Percentiles rank a stretch among this genome's conserved stretches.
Evolutionary conservation across 2,329 filamentous ascomycete genomes (phyloP).

Genomic region (Zasmidium cellare): DNA sequence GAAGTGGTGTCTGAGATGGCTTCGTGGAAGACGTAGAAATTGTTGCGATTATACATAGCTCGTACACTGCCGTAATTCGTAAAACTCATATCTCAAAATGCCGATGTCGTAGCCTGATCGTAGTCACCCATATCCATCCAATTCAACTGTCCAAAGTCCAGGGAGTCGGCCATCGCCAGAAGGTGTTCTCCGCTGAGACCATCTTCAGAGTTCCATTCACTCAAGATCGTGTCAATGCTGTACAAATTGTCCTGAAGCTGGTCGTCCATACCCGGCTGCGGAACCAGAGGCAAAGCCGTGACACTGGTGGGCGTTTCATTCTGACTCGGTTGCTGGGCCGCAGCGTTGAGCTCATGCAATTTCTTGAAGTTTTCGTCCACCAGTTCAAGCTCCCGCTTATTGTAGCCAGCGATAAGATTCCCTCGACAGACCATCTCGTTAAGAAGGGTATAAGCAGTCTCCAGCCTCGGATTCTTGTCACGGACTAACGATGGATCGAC

Average conservation of each 20-base stretch:
- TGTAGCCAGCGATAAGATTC: constrained; percentile 23
- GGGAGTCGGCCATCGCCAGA: constrained; percentile 19
- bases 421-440: constrained; percentile 24
- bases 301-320: constrained; percentile 1
- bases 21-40: no score
- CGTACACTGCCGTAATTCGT: no score
- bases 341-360: not conserved
- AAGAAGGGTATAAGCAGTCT: constrained; percentile 17
- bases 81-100: not conserved
- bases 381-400: constrained; percentile 23
- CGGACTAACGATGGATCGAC: constrained; percentile 22
- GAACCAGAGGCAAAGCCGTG: not conserved
- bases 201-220: constrained; percentile 22
- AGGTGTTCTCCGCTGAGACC: constrained; percentile 21
- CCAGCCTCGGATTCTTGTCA: constrained; percentile 12
- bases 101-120: not conserved
- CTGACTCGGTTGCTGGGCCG: not conserved
- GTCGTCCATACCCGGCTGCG: not conserved
- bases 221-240: constrained; percentile 10
- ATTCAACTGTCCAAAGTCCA: constrained; percentile 21
- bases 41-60: no score
- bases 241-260: constrained; percentile 6
- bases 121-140: constrained; percentile 16
- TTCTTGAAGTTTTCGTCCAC: constrained; percentile 9
- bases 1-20: no score